phyloP scores from a whole-genome alignment of 495 filamentous ascomycete genomes.

The Aspergillus leporis region DNA sequence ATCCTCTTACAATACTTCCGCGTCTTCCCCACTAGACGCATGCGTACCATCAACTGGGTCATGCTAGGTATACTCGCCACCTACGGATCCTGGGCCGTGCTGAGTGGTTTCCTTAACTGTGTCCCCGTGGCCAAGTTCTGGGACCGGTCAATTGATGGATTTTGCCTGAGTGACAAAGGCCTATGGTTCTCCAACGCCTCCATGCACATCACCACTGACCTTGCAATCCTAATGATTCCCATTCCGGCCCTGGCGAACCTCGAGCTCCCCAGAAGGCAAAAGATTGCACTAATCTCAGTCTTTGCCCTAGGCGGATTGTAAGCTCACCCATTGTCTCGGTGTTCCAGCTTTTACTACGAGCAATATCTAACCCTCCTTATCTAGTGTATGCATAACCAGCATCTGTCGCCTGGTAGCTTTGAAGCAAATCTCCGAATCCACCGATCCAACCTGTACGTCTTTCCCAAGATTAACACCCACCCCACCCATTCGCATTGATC shows the following conservation, averaged over 20 bases:
- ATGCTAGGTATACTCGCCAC: constrained; percentile 42
- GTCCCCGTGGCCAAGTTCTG: constrained; percentile 50
- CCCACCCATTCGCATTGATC: too few relatives aligned
- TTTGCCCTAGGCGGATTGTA: constrained; percentile 56
- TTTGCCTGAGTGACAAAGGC: constrained; percentile 41
- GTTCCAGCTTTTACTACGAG: too few relatives aligned
- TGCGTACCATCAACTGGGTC: constrained; percentile 44
- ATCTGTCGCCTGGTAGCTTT: constrained; percentile 40
- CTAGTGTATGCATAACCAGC: constrained; percentile 49
- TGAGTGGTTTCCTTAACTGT: constrained; percentile 48
- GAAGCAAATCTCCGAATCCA: constrained; percentile 39
- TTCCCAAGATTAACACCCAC: too few relatives aligned
- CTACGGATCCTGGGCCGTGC: constrained; percentile 43
- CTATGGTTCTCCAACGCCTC: constrained; percentile 52
- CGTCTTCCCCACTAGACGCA: constrained; percentile 43
- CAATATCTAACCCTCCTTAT: background rate
- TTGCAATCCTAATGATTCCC: constrained; percentile 53
- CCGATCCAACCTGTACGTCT: constrained; percentile 46
- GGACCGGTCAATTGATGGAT: constrained; percentile 31
- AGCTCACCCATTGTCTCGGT: constrained; percentile 19
- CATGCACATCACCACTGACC: constrained; percentile 54
- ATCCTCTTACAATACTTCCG: constrained; percentile 52
- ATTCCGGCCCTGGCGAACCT: constrained; percentile 47
- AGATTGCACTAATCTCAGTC: constrained; percentile 45
- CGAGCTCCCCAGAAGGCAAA: constrained; percentile 48